phyloP scores from a whole-genome alignment of 2,329 filamentous ascomycete species.

The Rutstroemia sp. region DNA sequence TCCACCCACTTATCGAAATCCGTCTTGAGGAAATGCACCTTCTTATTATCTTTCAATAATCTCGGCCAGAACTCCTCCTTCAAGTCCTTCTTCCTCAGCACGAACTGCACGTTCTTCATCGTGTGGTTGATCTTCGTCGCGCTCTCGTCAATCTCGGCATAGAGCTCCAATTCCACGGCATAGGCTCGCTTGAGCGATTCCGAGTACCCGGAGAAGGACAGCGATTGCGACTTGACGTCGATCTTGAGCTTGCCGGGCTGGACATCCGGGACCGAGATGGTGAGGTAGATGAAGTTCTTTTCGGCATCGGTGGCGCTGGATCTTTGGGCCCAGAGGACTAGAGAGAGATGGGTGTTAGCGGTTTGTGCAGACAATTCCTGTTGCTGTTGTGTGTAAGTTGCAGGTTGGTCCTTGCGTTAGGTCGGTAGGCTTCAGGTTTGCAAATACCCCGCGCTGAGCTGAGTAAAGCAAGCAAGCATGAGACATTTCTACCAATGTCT shows the following conservation, averaged over 20 bases:
- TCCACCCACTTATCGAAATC: constrained; percentile 76
- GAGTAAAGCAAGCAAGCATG: not conserved
- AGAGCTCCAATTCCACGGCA: constrained; percentile 81
- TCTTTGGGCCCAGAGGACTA: constrained; percentile 97
- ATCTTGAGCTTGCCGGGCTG: constrained; percentile 69
- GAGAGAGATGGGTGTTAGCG: not conserved
- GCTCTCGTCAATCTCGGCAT: constrained; percentile 77
- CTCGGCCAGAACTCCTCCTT: constrained; percentile 94
- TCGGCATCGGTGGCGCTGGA: constrained; percentile 70
- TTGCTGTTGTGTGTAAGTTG: not conserved
- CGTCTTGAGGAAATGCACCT: constrained; percentile 93
- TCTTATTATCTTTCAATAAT: constrained; percentile 82
- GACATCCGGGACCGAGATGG: constrained; percentile 83
- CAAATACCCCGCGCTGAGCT: constrained; percentile 2
- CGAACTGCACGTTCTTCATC: constrained; percentile 77
- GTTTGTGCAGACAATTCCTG: not conserved
- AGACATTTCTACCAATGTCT: not conserved
- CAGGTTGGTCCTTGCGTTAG: not conserved
- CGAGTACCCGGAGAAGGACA: constrained; percentile 79
- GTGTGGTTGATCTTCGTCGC: constrained; percentile 86
- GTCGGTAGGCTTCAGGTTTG: not conserved
- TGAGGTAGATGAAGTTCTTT: constrained; percentile 94
- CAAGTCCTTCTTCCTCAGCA: constrained; percentile 94
- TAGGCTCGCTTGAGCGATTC: constrained; percentile 81
- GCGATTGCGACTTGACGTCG: constrained; percentile 67